Base-by-base conservation (phyloP, 768 basidiomycete genomes). In the Macrolepiota dolichaula region DNA sequence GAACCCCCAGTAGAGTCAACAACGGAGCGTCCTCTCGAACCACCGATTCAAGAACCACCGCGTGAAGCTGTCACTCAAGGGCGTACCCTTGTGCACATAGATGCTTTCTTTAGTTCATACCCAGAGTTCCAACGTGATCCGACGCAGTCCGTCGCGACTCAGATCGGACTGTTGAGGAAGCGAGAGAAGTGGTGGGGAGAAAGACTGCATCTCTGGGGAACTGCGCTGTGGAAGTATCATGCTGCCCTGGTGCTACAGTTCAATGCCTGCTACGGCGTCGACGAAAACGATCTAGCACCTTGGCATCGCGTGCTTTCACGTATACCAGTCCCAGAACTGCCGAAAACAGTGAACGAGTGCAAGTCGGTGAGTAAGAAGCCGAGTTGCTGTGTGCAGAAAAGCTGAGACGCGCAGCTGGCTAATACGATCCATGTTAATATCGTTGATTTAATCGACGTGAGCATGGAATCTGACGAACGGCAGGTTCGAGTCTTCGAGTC, bases 401-500 rank as follows among this genome's bases (percentile, higher is more conserved):
- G 37, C 55, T 49, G 22, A 49, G 22, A 5, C 12, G 22, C 22
- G 3, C 51, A 73, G 73, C 67, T 59, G 7, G 68, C 74, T 5
- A 51, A 62, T 10, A 54, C 42, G 22, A 66, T 65, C 1, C 67
- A 74, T 49, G 72, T 77, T 44, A 77, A 77, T 55, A 62, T 76
- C n/a, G 69, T 74, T 6, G 75, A 76, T 61, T 36, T 61, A 4
- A 52, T 40, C 5, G 62, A 62, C 3, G 65, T 64, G 4, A 52
- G 38, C 29, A 27, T 12, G 37, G 57, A 58, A 12, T 4, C 46
- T 11, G 47, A 51, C 2, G 53, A 52, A 3, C 24, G 59, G 9
- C 55, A 56, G 0, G 62, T 71, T 24, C 55, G n/a, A 0, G 46
- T 65, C 0, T 74, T 73, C 62, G 17, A 7, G 0, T 65, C 68